phyloP scores from a whole-genome alignment of 208 protist species.

The Porcisia deanei region DNA sequence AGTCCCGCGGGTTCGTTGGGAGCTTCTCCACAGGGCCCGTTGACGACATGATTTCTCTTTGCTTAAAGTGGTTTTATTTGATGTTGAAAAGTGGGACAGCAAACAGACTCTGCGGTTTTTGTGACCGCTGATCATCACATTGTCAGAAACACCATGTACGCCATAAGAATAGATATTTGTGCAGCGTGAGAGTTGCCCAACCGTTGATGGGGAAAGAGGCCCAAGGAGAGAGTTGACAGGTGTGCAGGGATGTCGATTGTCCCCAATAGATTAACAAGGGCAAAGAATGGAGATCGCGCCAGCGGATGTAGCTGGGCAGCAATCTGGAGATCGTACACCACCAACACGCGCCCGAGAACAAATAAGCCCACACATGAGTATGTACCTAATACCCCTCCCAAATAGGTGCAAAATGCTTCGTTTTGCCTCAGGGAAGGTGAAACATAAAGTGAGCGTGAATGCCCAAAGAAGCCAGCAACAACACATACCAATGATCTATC shows the following conservation, averaged over 20 bases:
- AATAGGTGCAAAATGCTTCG: not conserved
- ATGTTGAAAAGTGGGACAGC: not conserved
- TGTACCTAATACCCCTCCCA: not conserved
- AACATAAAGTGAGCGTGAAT: not conserved
- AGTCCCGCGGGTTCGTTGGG: constrained; percentile 50
- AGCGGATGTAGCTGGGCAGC: not conserved
- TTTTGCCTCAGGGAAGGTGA: not conserved
- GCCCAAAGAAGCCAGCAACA: not conserved
- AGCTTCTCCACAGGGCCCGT: constrained; percentile 19
- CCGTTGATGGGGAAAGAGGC: not conserved
- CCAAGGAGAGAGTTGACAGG: not conserved
- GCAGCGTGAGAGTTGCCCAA: not conserved
- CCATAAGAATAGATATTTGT: not conserved
- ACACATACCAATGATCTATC: not conserved
- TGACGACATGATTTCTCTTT: constrained; percentile 4
- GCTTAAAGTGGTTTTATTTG: constrained; percentile 3
- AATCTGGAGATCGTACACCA: not conserved
- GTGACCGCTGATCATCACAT: not conserved
- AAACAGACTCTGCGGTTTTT: not conserved
- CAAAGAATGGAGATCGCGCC: not conserved
- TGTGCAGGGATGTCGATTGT: constrained; percentile 1
- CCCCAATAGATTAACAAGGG: not conserved
- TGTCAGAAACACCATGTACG: not conserved
- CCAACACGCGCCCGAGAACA: not conserved
- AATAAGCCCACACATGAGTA: not conserved